These are phyloP conservation scores for Solanum sparsipilum DNA, from an alignment of 257 asterid genomes.

Conservation along the genomic window DNA sequence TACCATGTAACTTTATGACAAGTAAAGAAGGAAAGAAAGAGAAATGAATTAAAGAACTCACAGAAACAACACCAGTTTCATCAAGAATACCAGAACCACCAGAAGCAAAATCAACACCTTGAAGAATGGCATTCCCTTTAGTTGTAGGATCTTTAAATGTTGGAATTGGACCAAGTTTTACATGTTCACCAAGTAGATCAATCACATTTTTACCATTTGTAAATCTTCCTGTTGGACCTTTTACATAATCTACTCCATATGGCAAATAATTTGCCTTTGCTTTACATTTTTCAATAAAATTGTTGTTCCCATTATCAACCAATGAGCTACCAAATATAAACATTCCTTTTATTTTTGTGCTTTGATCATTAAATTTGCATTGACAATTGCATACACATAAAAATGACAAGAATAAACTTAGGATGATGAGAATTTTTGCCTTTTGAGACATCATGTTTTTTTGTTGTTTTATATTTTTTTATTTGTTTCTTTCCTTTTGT, in stretches of 20 bases:
- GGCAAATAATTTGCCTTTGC: constrained; percentile 57
- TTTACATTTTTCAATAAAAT: constrained; percentile 30
- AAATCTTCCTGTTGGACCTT: constrained; percentile 48
- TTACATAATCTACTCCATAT: constrained; percentile 56
- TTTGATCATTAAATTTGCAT: not conserved
- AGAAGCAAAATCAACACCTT: constrained; percentile 65
- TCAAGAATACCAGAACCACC: constrained; percentile 85
- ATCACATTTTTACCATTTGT: constrained; percentile 56
- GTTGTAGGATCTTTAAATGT: constrained; percentile 57
- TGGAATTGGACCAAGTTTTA: constrained; percentile 39
- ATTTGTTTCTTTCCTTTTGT: not conserved
- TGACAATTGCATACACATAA: not conserved
- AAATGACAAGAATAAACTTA: not conserved
- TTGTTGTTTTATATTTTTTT: not conserved
- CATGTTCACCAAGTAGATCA: constrained; percentile 40
- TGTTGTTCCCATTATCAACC: constrained; percentile 80
- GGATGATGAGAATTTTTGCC: not conserved
- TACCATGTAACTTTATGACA: not conserved
- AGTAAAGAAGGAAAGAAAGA: not conserved
- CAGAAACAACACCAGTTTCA: constrained; percentile 48
- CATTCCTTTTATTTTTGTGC: constrained; percentile 35
- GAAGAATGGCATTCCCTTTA: constrained; percentile 31
- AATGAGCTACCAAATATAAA: constrained; percentile 82
- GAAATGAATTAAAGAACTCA: constrained; percentile 10
- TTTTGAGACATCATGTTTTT: not conserved